Base-by-base conservation (phyloP, 495 filamentous ascomycete genomes). In the Chaetomium fimeti region DNA sequence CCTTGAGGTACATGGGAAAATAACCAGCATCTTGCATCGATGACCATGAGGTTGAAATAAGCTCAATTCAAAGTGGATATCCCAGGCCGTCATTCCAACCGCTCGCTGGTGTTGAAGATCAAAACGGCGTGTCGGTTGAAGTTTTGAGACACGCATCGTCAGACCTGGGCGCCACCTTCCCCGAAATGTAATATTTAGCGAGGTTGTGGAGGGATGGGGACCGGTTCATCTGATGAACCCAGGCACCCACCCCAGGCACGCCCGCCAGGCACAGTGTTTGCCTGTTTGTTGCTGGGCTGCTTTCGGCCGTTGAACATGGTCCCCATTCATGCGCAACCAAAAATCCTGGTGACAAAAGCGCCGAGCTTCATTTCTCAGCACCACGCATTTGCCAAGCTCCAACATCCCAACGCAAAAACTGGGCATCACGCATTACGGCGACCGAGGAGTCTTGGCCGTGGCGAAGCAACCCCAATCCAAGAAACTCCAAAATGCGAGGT, bases 31-130 rank as follows among this genome's bases (percentile, higher is more conserved):
- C 3, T 36, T 9, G 32, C 8, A 36, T 5, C 8, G 6, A 36
- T 2, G 16, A 18, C 1, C 15, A 49, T n/a, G 45, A 49, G 20
- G 45, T 49, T n/a, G n/a, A 24, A 49, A 24, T 49, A 49, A 49
- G 45, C 45, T 49, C 45, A 20, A 49, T n/a, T 43, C 45, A 49
- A n/a, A 22, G 45, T 49, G 45, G 45, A 24, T 49, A 49, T 20
- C 3, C 1, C n/a, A n/a, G 43, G 43, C 5, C 43, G 16, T 18
- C 43, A 49, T 49, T 24, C 20, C 45, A 49, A 49, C n/a, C n/a
- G 45, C n/a, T 49, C 9, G 45, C n/a, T 24, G n/a, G 3, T 8
- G 5, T 13, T 16, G 38, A 2, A 40, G 40, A 18, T 43, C 40
- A 36, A 18, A 43, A 43, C 3, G 13, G 13, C 15, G 11, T 43